phyloP scores from a whole-genome alignment of 306 rosid species.

The Rosa lucieae region DNA sequence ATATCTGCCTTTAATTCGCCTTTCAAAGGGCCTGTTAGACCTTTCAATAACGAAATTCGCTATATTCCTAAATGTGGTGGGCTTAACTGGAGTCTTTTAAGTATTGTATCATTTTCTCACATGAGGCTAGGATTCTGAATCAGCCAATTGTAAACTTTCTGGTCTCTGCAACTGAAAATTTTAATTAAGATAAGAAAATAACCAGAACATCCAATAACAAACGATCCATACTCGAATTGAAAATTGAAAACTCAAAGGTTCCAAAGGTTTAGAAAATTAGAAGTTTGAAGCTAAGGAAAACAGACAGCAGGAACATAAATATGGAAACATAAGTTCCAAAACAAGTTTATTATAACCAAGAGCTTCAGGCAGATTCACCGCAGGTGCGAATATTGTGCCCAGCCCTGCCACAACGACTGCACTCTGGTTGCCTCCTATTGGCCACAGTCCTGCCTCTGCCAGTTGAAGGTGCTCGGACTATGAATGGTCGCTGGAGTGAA shows the following conservation, averaged over 20 bases:
- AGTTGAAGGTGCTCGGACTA: background rate
- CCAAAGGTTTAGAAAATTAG: background rate
- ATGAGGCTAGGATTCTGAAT: background rate
- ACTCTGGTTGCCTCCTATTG: background rate
- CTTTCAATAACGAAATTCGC: background rate
- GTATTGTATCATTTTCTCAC: background rate
- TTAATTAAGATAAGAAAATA: no score
- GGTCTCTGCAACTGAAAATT: background rate
- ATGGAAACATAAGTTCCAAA: background rate
- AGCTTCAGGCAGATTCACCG: background rate
- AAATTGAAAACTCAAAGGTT: background rate
- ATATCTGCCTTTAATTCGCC: background rate
- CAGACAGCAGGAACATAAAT: no score
- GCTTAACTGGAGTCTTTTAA: background rate
- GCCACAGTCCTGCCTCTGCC: background rate
- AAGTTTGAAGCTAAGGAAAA: background rate
- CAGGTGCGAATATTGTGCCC: background rate
- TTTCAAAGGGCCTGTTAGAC: background rate
- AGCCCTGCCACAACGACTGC: background rate
- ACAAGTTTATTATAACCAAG: background rate
- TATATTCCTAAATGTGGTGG: background rate
- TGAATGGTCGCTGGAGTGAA: no score
- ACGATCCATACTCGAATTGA: background rate
- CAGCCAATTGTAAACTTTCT: background rate
- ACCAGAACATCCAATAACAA: background rate